These are phyloP conservation scores for Telopea speciosissima DNA, from an alignment of 177 flowering plant species.

Conservation along the genomic window DNA sequence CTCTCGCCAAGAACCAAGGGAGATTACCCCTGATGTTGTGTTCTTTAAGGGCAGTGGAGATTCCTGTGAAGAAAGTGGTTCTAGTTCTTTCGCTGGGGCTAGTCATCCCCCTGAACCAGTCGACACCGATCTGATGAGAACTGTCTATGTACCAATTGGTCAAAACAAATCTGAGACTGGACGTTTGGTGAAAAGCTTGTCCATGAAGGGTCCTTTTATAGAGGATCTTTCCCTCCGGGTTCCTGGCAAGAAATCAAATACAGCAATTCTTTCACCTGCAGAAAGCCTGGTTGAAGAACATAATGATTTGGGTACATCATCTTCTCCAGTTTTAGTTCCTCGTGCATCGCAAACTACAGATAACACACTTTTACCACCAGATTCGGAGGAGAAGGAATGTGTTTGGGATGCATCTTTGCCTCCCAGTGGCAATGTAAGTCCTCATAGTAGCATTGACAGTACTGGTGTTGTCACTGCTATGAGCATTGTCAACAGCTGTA, in stretches of 20 bases:
- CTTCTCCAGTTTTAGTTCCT: conserved; percentile 46
- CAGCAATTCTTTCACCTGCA: conserved; percentile 45
- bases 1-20: conserved; percentile 28
- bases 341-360: conserved; percentile 54
- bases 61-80: conserved; percentile 55
- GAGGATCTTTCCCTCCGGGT: conserved; percentile 64
- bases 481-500: conserved; percentile 75
- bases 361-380: conserved; percentile 35
- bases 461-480: conserved; percentile 67
- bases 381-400: conserved; percentile 79
- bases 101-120: conserved; percentile 93
- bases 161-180: conserved; percentile 52
- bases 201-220: conserved; percentile 62
- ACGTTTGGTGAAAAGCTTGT: conserved; percentile 57
- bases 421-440: conserved; percentile 88
- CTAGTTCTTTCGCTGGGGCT: conserved; percentile 70
- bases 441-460: conserved; percentile 76
- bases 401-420: conserved; percentile 96
- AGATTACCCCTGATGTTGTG: conserved; percentile 31
- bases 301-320: conserved; percentile 30
- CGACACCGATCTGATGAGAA: conserved; percentile 63
- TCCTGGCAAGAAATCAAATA: conserved; percentile 43
- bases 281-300: conserved; percentile 64
- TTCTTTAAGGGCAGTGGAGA: conserved; percentile 40
- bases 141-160: conserved; percentile 39